Base-by-base conservation (phyloP, 176 grass and related monocot species). In the Zizania latifolia region DNA sequence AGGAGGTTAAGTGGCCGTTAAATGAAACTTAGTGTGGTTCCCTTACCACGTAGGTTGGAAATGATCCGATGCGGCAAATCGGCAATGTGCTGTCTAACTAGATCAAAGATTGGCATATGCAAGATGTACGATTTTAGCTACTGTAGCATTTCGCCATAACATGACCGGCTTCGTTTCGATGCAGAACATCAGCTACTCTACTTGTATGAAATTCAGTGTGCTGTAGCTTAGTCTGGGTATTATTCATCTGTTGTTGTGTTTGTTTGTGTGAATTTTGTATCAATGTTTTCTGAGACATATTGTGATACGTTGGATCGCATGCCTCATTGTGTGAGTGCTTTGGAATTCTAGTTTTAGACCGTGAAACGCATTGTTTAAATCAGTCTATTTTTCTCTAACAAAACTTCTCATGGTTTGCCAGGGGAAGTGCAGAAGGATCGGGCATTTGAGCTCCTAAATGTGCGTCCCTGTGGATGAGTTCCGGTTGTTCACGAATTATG, bases 391-490 rank as follows among this genome's bases (percentile, higher is more conserved):
- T 33, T 70, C 46, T 70, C n/a, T 28, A 16, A 62, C 0, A 0
- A 33, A 86, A 45, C 16, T 56, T 44, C 6, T 16, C 24, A 21
- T 63, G 12, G 64, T 34, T 79, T 85, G 65, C 3, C 86, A 94
- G 91, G 95, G 56, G 84, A 89, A 79, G 84, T 94, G 73, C 95
- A 94, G 37, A 90, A 61, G 65, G 84, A 92, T 26, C 86, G 79
- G 43, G 95, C 84, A 8, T 38, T 87, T 23, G 74, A 90, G 82
- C 84, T 94, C 74, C 58, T 92, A 44, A 90, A 94, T 22, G 82
- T 81, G 34, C 78, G n/a, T 56, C 89, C 89, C 15, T 99, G 89
- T 2, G 76, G 82, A 19, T 35, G 86, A 88, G 62, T 94, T 99
- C 79, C 56, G 77, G 21, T 34, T 94, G 50, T 99, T 88, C 50